Base-by-base conservation (phyloP, 371 early-diverging fungal genomes). In the Entomophthora muscae region DNA sequence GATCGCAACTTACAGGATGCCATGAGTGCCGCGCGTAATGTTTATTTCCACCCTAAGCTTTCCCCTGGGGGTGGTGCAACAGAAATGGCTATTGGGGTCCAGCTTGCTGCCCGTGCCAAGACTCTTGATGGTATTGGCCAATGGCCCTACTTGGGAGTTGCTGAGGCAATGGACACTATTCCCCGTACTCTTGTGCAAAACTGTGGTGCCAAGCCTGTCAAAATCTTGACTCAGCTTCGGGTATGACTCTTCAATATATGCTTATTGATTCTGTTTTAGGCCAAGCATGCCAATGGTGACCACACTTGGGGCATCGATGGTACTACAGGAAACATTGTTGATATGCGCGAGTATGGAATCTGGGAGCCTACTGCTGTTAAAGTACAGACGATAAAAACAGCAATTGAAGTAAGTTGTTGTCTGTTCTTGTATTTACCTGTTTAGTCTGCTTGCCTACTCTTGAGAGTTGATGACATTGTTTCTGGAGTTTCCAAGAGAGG, bases 291-390 rank as follows among this genome's bases (percentile, higher is more conserved):
- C 26, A 77, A 77, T n/a, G 89, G 90, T 52, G 80, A 83, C 57
- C 81, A 86, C 68, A 80, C 86, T 57, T 94, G 86, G 81, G 99
- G 99, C 67, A 89, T 98, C 66, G 91, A 99, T 73, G 99, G 99
- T 53, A 84, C 84, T 66, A 83, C 83, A 63, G 99, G 99, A 67
- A 86, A 85, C 69, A 81, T 98, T 42, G 97, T 88, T 22, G 98
- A 98, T 73, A 98, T 98, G 94, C 83, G 84, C 58, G 86, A 86
- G 57, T 92, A 94, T 67, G 91, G 98, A 64, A 82, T 99, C 66
- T 93, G 98, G 94, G 99, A 99, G 77, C 98, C 99, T n/a, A 82
- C 86, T 65, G 91, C 95, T 21, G 99, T 99, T 67, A 99, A 99
- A 80, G 85, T 90, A 26, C 99, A 99, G 81, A 94, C 92, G 3